Base-by-base conservation (phyloP, 441 rosid genomes). In the Hypseocharis bilobata region DNA sequence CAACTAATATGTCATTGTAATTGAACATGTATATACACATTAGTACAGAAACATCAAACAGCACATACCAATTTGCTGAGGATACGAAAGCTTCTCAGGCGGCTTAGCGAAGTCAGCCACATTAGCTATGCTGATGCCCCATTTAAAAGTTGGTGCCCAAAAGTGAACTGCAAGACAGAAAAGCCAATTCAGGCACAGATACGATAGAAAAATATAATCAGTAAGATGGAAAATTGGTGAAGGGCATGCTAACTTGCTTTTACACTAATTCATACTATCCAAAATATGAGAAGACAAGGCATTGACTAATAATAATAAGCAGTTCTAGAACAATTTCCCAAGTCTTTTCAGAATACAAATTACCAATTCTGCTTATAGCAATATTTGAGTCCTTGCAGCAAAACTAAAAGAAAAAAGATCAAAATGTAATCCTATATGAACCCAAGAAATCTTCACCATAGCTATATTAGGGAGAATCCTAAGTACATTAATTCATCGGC, bases 91-190 rank as follows among this genome's bases (percentile, higher is more conserved):
- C 1, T 87, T 88, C 66, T 92, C 96, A 0, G 94, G 89, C 4
- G 92, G 96, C 71, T 89, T 89, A 28, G 88, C 19, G 64, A 86
- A 89, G 76, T 92, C 98, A 0, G 92, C 98, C 60, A 92, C 25
- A 70, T 88, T 92, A 29, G 96, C 96, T 26, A 89, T 84, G 80
- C 89, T 89, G 76, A 92, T 92, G 40, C 96, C 96, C 96, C 98
- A 89, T 71, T 92, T 92, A 64, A 92, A 92, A 4, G 98, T 88
- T 0, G 98, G 98, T 1, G 93, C 98, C 96, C 96, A 92, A 67
- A 92, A 92, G 75, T 89, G 96, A 76, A 92, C 98, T 89, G 88
- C 70, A 70, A 28, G 34, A 55, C 45, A 27, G 14, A 28, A 62
- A 14, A 16, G 22, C 1, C 5, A 62, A 23, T 0, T 29, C 3